Conservation (phyloP, 345 rosid genomes). For the Lepidium didymum region DNA sequence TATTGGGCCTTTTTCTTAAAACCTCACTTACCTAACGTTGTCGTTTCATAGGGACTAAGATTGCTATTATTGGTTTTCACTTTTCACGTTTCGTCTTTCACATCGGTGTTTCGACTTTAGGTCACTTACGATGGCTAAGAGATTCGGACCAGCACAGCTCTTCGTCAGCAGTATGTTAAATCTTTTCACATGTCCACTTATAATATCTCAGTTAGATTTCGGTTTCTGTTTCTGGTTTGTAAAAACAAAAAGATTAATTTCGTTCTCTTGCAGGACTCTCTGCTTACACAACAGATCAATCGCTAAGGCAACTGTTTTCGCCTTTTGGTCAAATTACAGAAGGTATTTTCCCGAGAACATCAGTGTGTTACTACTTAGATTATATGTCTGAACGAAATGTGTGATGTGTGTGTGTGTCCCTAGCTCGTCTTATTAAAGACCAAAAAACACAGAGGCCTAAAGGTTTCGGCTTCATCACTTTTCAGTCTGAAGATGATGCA, state of each 20-base stretch:
- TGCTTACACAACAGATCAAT: conserved; percentile 41
- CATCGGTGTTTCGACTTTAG: not conserved
- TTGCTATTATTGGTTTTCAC: not conserved
- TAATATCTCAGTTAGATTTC: not conserved
- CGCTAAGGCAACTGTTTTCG: conserved; percentile 42
- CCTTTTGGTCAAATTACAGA: conserved; percentile 49
- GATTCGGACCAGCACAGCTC: conserved; percentile 32
- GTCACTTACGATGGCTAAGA: conserved; percentile 31
- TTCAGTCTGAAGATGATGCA: conserved; percentile 45
- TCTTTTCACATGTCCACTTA: not conserved
- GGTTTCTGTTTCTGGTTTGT: not conserved
- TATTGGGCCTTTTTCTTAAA: not conserved
- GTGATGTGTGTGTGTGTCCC: not conserved
- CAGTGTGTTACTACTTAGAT: not conserved
- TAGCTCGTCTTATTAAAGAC: conserved; percentile 48
- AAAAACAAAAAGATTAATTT: too few species aligned
- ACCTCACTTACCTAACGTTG: not conserved
- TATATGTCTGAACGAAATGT: not conserved
- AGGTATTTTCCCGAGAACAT: conserved; percentile 26
- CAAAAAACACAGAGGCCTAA: conserved; percentile 47
- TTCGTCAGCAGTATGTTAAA: conserved; percentile 46
- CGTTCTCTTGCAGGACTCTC: conserved; percentile 39
- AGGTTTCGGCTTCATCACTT: conserved; percentile 66
- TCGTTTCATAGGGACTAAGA: not conserved
- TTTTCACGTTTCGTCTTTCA: not conserved